Evolutionary conservation across 2,329 filamentous ascomycete species (phyloP).

Genomic region (Colletotrichum neosansevieriae): DNA sequence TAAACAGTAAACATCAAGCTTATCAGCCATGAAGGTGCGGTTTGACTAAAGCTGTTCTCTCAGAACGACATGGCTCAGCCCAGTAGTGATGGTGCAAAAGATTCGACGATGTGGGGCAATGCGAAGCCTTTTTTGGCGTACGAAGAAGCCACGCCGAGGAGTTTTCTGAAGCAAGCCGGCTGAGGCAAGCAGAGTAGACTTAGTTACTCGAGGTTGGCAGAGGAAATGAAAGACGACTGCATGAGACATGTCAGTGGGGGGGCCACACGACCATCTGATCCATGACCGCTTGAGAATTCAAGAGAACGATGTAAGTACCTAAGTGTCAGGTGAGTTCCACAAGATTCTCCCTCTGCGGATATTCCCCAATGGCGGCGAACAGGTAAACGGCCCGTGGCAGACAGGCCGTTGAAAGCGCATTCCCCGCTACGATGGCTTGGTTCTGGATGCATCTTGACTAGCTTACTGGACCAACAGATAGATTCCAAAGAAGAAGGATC

Average conservation of each 20-base stretch:
- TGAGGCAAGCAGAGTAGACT: no score
- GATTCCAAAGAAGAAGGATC: neutral
- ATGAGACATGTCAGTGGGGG: slow-evolving; percentile 1
- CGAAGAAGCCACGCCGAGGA: no score
- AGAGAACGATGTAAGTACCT: neutral
- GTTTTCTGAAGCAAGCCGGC: no score
- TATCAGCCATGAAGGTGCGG: no score
- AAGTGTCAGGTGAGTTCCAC: no score
- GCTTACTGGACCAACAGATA: neutral
- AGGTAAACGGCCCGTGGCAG: slow-evolving; percentile 1
- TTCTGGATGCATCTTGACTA: neutral
- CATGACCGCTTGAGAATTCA: neutral
- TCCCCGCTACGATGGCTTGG: slow-evolving; percentile 1
- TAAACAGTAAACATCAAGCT: no score
- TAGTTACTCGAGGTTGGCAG: neutral
- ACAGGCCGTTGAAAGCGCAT: slow-evolving; percentile 1
- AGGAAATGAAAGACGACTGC: neutral
- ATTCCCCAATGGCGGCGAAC: neutral
- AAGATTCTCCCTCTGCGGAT: no score
- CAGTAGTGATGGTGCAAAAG: no score
- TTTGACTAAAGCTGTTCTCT: no score
- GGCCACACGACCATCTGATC: neutral
- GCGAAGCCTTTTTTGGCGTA: no score
- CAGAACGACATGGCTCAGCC: no score
- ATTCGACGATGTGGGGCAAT: no score